Conservation (phyloP, 768 basidiomycete species). For the Termitomyces sp. region DNA sequence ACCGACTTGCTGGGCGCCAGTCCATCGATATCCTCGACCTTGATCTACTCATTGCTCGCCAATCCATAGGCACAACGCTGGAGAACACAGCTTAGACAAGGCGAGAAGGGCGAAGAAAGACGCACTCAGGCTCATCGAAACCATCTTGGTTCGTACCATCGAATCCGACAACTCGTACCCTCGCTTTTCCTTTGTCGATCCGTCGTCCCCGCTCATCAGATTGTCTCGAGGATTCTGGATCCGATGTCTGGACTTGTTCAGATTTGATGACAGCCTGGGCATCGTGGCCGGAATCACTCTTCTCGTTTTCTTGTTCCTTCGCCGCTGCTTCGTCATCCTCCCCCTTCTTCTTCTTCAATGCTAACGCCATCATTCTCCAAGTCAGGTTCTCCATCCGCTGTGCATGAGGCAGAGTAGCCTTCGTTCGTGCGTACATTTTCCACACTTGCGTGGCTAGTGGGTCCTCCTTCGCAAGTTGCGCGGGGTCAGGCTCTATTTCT, state of each 20-base stretch:
- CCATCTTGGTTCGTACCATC: constrained; percentile 70
- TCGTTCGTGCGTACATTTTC: constrained; percentile 92
- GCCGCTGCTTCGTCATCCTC: constrained; percentile 43
- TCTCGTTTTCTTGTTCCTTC: constrained; percentile 14
- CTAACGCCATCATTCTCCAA: constrained; percentile 98
- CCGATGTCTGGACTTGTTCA: constrained; percentile 16
- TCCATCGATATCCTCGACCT: constrained; percentile 90
- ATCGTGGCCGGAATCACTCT: constrained; percentile 7
- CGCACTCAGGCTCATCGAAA: constrained; percentile 70
- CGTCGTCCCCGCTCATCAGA: constrained; percentile 61
- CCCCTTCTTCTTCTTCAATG: constrained; percentile 83
- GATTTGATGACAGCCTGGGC: constrained; percentile 11
- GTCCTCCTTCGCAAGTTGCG: constrained; percentile 72
- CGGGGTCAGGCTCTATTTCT: constrained; percentile 46
- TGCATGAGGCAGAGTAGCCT: constrained; percentile 84
- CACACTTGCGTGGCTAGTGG: constrained; percentile 94
- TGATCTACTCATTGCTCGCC: constrained; percentile 88
- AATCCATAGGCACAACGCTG: constrained; percentile 78
- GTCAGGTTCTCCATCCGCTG: constrained; percentile 98
- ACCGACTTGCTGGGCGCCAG: constrained; percentile 77
- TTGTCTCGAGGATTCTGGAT: constrained; percentile 18
- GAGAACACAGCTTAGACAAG: constrained; percentile 4
- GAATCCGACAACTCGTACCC: constrained; percentile 76
- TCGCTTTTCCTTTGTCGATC: constrained; percentile 76
- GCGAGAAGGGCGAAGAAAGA: constrained; percentile 14